Evolutionary conservation across 257 asterid genomes (phyloP).

Genomic region (Penstemon barbatus): DNA sequence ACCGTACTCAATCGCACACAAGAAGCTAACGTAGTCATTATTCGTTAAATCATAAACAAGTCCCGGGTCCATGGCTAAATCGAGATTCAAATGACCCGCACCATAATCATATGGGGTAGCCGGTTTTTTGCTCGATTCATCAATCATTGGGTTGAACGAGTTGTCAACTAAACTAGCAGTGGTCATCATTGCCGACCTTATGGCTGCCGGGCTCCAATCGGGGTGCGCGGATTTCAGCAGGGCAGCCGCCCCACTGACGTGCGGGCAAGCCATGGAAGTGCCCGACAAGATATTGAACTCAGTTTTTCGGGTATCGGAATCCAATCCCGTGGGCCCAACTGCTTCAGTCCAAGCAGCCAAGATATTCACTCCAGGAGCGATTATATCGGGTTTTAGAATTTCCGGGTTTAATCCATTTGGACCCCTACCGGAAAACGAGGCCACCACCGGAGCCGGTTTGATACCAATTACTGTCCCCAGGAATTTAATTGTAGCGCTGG

Average conservation of each 20-base stretch:
- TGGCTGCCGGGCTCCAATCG: constrained; percentile 94
- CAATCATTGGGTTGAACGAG: constrained; percentile 50
- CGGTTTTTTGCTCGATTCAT: constrained; percentile 69
- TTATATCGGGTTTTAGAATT: constrained; percentile 80
- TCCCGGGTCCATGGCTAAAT: constrained; percentile 89
- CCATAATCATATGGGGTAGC: constrained; percentile 87
- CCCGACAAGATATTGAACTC: constrained; percentile 92
- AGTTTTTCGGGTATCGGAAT: constrained; percentile 61
- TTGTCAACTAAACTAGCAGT: constrained; percentile 67
- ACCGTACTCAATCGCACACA: constrained; percentile 81
- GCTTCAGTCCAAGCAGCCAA: constrained; percentile 95
- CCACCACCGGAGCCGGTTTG: constrained; percentile 94
- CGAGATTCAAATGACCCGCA: constrained; percentile 85
- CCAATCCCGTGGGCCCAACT: constrained; percentile 86
- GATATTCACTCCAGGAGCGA: constrained; percentile 94
- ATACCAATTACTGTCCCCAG: constrained; percentile 72
- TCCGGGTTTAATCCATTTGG: constrained; percentile 92
- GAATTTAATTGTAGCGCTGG: constrained; percentile 68
- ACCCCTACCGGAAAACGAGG: constrained; percentile 87
- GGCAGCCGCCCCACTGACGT: constrained; percentile 96
- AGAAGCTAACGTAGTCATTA: constrained; percentile 66
- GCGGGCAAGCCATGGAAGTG: constrained; percentile 98
- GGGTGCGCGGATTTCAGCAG: constrained; percentile 95
- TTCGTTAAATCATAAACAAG: constrained; percentile 71
- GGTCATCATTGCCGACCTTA: constrained; percentile 95